Base-by-base conservation (phyloP, 305 asterid genomes). In the Striga hermonthica region DNA sequence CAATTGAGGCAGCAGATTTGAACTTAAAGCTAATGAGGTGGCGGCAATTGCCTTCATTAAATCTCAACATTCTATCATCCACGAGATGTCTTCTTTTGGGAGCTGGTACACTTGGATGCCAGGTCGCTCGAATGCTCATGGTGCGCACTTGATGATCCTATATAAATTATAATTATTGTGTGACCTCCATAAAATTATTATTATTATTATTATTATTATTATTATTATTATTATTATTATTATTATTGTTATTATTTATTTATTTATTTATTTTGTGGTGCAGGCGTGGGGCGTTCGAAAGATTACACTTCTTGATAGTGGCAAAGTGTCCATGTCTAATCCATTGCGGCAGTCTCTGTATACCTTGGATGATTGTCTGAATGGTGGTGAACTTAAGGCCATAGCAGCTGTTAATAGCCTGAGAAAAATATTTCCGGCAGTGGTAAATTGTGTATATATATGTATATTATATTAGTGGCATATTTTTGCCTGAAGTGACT, bases 261-360 rank as follows among this genome's bases (percentile, higher is more conserved):
- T 4, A 35, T 55, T 6, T 49, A 45, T 45, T 55, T 54, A 15
- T 16, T 9, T 43, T 59, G 9, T 15, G 9, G 31, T 31, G 47
- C 80, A 89, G 98, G 97, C 98, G 56, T 92, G 98, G 98, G 98
- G 98, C 70, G 86, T 92, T 37, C 84, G 88, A 60, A 92, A 83
- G 74, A 84, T 89, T 54, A 92, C 98, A 43, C 70, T 89, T 68
- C 76, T 92, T 69, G 98, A 89, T 71, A 83, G 90, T 68, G 98
- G 98, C 43, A 89, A 78, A 77, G 98, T 92, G 68, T 80, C 98
- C 31, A 86, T 92, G 93, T 92, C 98, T 28, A 92, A 92, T 74
- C 98, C 96, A 53, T 70, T 92, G 65, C 79, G 98, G 74, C 98
- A 92, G 77, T 92, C 98, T 55, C 85, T 92, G 59, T 92, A 89